Base-by-base conservation (phyloP, 1,139 yeast species). In the Suhomyces atakaporum region DNA sequence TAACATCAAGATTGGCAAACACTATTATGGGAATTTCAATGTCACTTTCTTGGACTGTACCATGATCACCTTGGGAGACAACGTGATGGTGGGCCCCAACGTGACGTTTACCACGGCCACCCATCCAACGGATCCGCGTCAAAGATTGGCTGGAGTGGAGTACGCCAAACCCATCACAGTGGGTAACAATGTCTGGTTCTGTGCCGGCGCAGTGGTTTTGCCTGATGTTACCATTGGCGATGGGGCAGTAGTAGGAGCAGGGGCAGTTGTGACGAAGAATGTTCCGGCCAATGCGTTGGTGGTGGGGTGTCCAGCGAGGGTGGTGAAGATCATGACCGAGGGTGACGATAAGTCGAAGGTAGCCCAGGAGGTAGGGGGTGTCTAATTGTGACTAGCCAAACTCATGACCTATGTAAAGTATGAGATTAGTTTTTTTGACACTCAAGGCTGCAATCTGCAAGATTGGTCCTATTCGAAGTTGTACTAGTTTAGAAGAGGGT, bases 151-250 rank as follows among this genome's bases (percentile, higher is more conserved):
- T 0, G 72, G 66, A 1, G 66, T 68, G 14, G 86, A 81, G 50
- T 73, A 62, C 46, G 82, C 83, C 0, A 53, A 55, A 26, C 81
- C 84, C 3, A 72, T 83, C 20, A 63, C 58, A 2, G 78, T 83
- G 18, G 87, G 84, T 0, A 68, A 79, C 50, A 73, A 76, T 40
- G 84, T 79, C 12, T 83, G 90, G 90, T 62, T 83, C 30, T 85
- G 86, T 7, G 69, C 80, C 2, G 67, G 70, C 31, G 74, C 64
- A 15, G 63, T 65, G 1, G 68, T 83, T 5, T 58, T 82, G 36
- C 84, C 85, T 2, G 89, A 88, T 2, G 84, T 81, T 10, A 78
- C 75, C 1, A 71, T 83, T 35, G 89, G 89, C 6, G 73, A 77
- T 25, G 75, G 75, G 1, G 68, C 73, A n/a, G 79, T 80, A 1